Evolutionary conservation across 495 filamentous ascomycete species (phyloP).

Genomic region (Hypoxylon fuscum): DNA sequence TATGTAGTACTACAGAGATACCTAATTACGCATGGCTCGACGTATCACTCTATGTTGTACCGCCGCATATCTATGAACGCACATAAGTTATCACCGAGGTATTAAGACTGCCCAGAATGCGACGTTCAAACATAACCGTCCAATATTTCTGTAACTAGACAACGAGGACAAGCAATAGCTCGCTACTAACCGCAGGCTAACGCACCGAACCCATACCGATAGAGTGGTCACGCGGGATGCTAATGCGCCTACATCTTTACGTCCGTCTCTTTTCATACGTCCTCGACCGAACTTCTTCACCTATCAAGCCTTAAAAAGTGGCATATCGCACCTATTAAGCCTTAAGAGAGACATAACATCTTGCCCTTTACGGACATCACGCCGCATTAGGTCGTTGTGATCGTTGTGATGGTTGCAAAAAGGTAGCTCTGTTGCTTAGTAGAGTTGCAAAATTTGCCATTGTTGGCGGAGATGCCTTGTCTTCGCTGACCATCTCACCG

Average conservation of each 20-base stretch:
- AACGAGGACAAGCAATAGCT: background rate
- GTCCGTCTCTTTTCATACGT: background rate
- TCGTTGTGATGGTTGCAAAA: too few species aligned
- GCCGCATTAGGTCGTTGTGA: constrained; percentile 20
- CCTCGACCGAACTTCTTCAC: constrained; percentile 3
- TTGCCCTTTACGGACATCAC: constrained; percentile 20
- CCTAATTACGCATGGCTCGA: too few species aligned
- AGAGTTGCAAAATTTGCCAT: constrained; percentile 8
- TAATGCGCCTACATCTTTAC: background rate
- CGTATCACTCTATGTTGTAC: background rate
- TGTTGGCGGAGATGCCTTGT: background rate
- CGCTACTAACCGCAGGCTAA: background rate
- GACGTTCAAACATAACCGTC: background rate
- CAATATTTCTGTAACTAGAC: background rate
- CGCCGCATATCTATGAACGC: background rate
- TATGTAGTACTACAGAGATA: background rate
- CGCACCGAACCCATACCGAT: background rate
- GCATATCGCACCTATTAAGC: too few species aligned
- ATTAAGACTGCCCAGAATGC: background rate
- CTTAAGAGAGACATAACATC: constrained; percentile 3
- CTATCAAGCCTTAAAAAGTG: background rate
- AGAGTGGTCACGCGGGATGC: background rate
- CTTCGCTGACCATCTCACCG: background rate
- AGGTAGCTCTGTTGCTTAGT: background rate
- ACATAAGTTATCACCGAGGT: background rate